Conservation (phyloP, 23 red algal species). For the Cyanidioschyzon merolae region DNA sequence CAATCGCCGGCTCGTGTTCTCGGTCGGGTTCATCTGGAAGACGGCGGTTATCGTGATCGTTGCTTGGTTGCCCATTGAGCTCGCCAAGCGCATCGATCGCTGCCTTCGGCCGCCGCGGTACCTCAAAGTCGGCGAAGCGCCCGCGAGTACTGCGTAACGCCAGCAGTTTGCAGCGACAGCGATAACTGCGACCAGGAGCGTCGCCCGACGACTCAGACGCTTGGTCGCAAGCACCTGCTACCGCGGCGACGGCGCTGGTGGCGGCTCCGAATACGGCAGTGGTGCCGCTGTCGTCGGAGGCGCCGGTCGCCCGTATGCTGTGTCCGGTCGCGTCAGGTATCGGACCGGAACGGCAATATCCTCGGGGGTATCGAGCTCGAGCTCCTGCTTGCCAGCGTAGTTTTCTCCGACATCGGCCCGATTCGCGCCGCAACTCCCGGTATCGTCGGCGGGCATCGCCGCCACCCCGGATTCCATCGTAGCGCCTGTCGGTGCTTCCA, state of each 20-base stretch:
- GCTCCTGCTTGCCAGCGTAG: background rate
- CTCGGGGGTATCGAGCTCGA: background rate
- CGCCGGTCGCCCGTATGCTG: background rate
- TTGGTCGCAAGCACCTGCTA: background rate
- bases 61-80: constrained; percentile 55
- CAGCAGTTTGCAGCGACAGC: too few relatives aligned
- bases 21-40: constrained; percentile 50
- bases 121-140: constrained; percentile 51
- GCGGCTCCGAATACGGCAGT: background rate
- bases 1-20: constrained; percentile 55
- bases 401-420: background rate
- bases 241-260: background rate
- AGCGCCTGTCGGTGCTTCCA: background rate
- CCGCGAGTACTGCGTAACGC: background rate
- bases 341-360: background rate
- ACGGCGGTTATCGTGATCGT: constrained; percentile 61
- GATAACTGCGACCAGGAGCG: too few relatives aligned
- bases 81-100: constrained; percentile 72
- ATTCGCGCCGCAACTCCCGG: background rate
- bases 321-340: background rate
- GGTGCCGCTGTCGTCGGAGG: background rate
- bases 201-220: too few relatives aligned
- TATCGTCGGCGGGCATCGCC: background rate
- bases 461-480: background rate
- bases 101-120: constrained; percentile 56